phyloP scores from a whole-genome alignment of 2,329 filamentous ascomycete genomes.

The Xylaria sp. region DNA sequence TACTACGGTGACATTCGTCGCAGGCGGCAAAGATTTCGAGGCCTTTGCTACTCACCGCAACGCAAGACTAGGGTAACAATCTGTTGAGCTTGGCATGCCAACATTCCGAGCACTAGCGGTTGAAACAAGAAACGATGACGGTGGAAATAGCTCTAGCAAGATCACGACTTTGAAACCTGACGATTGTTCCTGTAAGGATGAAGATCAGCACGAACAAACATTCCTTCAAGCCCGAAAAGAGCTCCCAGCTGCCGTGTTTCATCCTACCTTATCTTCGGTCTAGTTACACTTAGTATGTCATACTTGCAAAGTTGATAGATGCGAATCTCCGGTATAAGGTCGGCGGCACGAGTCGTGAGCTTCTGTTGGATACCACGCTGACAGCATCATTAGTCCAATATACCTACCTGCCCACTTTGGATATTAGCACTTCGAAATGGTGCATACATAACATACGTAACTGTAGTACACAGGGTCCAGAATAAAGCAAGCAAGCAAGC shows the following conservation, averaged over 20 bases:
- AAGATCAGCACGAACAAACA: conserved; percentile 20
- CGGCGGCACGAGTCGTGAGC: conserved; percentile 19
- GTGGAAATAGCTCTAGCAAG: conserved; percentile 10
- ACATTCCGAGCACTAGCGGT: conserved; percentile 37
- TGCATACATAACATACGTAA: neutral
- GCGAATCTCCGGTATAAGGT: conserved; percentile 8
- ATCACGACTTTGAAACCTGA: conserved; percentile 17
- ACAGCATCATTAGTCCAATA: conserved; percentile 12
- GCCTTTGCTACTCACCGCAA: conserved; percentile 43
- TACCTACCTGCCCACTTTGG: conserved; percentile 5
- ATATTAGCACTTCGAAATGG: conserved; percentile 6
- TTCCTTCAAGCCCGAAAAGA: conserved; percentile 27
- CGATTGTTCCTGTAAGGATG: conserved; percentile 10
- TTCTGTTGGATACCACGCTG: conserved; percentile 5
- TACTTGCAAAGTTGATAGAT: conserved; percentile 7
- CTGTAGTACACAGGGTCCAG: neutral
- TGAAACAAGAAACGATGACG: conserved; percentile 37
- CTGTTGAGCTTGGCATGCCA: conserved; percentile 32
- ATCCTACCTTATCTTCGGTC: conserved; percentile 18
- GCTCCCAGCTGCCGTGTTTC: conserved; percentile 24
- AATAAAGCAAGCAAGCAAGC: conserved; percentile 17
- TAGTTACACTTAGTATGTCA: neutral
- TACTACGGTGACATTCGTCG: conserved; percentile 43
- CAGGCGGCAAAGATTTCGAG: conserved; percentile 42
- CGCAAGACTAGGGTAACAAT: conserved; percentile 37